Evolutionary conservation across 2,329 filamentous ascomycete species (phyloP).

Genomic region (Diaporthe sp.): DNA sequence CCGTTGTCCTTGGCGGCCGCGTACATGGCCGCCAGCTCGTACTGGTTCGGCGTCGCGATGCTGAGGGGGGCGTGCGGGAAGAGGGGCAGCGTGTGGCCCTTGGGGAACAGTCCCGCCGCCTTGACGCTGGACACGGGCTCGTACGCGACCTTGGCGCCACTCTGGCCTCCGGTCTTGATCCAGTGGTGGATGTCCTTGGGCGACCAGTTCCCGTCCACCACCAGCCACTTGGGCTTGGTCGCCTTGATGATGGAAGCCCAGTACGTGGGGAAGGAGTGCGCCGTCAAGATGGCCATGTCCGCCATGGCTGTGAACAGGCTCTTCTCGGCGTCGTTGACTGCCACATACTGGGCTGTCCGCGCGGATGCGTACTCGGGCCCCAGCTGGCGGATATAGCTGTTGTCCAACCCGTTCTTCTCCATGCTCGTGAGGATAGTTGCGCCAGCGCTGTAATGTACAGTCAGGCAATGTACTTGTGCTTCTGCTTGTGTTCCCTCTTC

Average conservation of each 20-base stretch:
- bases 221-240: conserved; percentile 79
- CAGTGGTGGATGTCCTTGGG: conserved; percentile 76
- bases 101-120: conserved; percentile 76
- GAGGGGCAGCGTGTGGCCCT: conserved; percentile 57
- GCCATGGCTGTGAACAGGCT: conserved; percentile 94
- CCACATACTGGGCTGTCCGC: conserved; percentile 91
- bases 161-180: conserved; percentile 71
- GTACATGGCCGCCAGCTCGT: conserved; percentile 88
- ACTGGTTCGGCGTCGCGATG: conserved; percentile 84
- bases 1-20: conserved; percentile 74
- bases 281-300: conserved; percentile 89
- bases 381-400: conserved; percentile 72
- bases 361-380: conserved; percentile 62
- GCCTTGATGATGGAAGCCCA: conserved; percentile 73
- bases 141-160: conserved; percentile 76
- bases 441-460: conserved; percentile 71
- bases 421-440: conserved; percentile 79
- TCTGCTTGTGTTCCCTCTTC: neutral
- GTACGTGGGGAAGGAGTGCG: conserved; percentile 64
- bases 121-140: conserved; percentile 93
- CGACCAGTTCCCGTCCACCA: conserved; percentile 91
- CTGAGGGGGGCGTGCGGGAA: conserved; percentile 77
- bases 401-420: conserved; percentile 73
- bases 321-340: conserved; percentile 87
- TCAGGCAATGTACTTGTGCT: neutral